These are phyloP conservation scores for Anthracocystis panici-leucophaei DNA, from an alignment of 1,284 basidiomycete species.

Conservation along the genomic window DNA sequence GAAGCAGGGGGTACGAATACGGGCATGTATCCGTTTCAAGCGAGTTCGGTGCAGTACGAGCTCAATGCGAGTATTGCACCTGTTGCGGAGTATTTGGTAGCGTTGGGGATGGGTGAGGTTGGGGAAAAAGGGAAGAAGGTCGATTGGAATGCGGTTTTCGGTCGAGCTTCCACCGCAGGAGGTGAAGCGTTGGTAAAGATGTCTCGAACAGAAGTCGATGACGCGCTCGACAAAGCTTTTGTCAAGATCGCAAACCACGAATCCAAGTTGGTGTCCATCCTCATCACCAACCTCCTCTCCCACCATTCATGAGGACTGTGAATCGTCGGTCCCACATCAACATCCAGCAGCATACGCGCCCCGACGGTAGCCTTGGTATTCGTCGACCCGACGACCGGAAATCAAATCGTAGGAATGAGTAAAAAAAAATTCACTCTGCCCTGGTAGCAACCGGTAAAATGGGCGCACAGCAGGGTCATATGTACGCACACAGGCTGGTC, in stretches of 20 bases:
- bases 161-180: no score
- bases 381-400: conserved; percentile 54
- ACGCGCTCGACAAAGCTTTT: conserved; percentile 59
- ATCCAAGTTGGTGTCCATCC: conserved; percentile 70
- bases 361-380: conserved; percentile 82
- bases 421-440: conserved; percentile 74
- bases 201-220: conserved; percentile 2
- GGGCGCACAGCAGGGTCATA: conserved; percentile 81
- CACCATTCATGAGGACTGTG: conserved; percentile 71
- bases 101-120: conserved; percentile 69
- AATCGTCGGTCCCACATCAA: conserved; percentile 76
- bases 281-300: conserved; percentile 72
- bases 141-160: conserved; percentile 27
- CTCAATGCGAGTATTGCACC: conserved; percentile 76
- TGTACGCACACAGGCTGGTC: conserved; percentile 80
- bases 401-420: conserved; percentile 73
- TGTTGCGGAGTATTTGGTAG: conserved; percentile 77
- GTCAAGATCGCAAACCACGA: conserved; percentile 72
- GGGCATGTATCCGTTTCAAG: conserved; percentile 79
- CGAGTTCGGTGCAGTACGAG: conserved; percentile 75
- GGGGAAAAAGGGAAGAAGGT: not conserved
- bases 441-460: conserved; percentile 75
- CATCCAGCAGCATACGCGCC: conserved; percentile 69
- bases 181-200: not conserved
- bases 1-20: conserved; percentile 45